Percentiles rank a stretch among this genome's conserved stretches.
Evolutionary conservation across 371 early-diverging fungal genomes (phyloP).

Genomic region (Actinomortierella ambigua): DNA sequence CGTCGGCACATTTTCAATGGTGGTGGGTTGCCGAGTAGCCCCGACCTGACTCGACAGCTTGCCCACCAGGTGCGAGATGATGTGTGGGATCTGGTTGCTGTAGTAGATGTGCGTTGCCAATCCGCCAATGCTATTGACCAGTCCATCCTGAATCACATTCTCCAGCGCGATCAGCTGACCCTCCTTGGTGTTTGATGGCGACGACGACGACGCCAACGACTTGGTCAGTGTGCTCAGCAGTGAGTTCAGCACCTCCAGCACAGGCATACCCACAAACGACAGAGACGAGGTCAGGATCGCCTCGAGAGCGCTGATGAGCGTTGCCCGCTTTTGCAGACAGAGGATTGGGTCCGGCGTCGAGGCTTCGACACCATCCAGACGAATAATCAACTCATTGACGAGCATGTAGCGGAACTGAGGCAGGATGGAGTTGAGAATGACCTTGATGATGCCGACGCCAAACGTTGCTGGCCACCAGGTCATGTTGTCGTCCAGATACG

Average conservation of each 20-base stretch:
- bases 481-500: constrained; percentile 59
- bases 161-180: constrained; percentile 43
- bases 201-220: constrained; percentile 41
- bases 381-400: constrained; percentile 64
- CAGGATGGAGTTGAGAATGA: constrained; percentile 63
- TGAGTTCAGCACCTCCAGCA: constrained; percentile 80
- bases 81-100: constrained; percentile 82
- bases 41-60: constrained; percentile 54
- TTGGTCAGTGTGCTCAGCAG: constrained; percentile 64
- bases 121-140: constrained; percentile 67
- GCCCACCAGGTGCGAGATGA: constrained; percentile 74
- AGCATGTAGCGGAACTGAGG: constrained; percentile 74
- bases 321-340: constrained; percentile 54
- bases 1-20: constrained; percentile 53
- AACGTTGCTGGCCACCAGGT: constrained; percentile 63
- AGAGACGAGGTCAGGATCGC: constrained; percentile 58
- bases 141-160: constrained; percentile 53
- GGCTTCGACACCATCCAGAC: constrained; percentile 50
- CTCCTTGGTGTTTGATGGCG: constrained; percentile 24
- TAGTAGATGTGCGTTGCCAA: constrained; percentile 85
- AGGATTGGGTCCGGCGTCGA: constrained; percentile 29
- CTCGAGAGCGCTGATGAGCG: constrained; percentile 61
- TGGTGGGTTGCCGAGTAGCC: constrained; percentile 31
- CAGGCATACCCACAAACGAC: constrained; percentile 76
- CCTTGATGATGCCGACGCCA: constrained; percentile 57